phyloP scores from a whole-genome alignment of 768 basidiomycete species.

The Imleria badia region DNA sequence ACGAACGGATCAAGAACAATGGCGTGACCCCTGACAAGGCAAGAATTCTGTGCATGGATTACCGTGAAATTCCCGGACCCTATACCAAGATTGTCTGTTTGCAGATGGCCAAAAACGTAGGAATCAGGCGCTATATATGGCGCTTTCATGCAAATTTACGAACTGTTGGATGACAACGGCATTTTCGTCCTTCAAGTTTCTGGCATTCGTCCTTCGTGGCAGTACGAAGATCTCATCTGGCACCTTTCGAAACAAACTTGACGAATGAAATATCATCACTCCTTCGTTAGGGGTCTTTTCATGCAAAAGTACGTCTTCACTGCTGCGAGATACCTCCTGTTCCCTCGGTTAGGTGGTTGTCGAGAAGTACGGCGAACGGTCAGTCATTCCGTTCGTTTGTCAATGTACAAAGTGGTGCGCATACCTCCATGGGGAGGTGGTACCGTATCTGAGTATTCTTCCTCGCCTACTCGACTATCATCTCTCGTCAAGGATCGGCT shows the following conservation, averaged over 20 bases:
- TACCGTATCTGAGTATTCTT: conserved; percentile 97
- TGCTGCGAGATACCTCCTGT: conserved; percentile 94
- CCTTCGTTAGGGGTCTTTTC: conserved; percentile 79
- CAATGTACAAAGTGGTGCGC: background rate
- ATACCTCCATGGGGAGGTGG: conserved; percentile 54
- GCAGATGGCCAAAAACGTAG: conserved; percentile 99
- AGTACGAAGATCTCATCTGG: conserved; percentile 98
- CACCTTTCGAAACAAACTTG: conserved; percentile 27
- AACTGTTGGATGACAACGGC: conserved; percentile 92
- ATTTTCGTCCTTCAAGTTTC: conserved; percentile 97
- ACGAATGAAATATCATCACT: background rate
- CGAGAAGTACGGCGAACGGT: conserved; percentile 84
- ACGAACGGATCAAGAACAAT: conserved; percentile 79
- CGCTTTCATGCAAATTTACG: conserved; percentile 90
- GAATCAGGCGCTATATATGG: conserved; percentile 90
- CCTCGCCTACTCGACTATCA: conserved; percentile 89
- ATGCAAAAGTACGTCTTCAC: conserved; percentile 99
- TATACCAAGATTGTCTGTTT: conserved; percentile 95
- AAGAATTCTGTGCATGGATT: conserved; percentile 90
- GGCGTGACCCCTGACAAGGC: conserved; percentile 72
- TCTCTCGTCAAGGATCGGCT: conserved; percentile 81
- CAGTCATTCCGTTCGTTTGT: conserved; percentile 3
- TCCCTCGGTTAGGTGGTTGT: conserved; percentile 93
- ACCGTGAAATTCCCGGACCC: conserved; percentile 78
- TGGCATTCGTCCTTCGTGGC: conserved; percentile 93